Evolutionary conservation across 257 asterid species (phyloP).

Genomic region (Solanum ahanhuiri): DNA sequence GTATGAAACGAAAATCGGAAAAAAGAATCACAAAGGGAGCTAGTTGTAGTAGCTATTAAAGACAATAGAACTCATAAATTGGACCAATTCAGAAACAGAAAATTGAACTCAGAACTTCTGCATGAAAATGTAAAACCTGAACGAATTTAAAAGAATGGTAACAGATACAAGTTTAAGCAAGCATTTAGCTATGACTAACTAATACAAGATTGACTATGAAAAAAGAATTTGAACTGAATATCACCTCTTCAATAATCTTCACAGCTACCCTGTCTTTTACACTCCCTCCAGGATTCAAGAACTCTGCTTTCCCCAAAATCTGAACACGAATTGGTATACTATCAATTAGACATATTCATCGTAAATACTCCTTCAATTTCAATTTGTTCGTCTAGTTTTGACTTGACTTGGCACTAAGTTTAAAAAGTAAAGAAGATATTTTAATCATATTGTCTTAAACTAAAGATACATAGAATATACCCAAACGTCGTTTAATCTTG

Average conservation of each 20-base stretch:
- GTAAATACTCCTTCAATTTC: background rate
- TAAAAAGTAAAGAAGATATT: background rate
- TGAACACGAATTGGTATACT: conserved; percentile 9
- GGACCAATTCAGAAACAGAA: background rate
- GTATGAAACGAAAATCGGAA: background rate
- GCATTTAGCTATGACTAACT: background rate
- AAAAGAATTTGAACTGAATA: background rate
- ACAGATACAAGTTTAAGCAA: background rate
- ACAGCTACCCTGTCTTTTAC: conserved; percentile 94
- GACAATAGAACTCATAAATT: background rate
- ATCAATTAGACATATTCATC: background rate
- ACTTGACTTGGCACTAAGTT: background rate
- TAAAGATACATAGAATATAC: background rate
- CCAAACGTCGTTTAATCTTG: background rate
- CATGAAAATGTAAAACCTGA: background rate
- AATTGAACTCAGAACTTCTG: background rate
- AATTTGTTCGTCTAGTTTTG: background rate
- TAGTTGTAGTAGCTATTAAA: background rate
- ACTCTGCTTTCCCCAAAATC: conserved; percentile 96
- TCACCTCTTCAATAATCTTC: conserved; percentile 83
- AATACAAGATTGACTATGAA: background rate
- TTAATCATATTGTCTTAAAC: background rate
- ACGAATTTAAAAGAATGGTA: background rate
- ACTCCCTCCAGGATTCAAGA: conserved; percentile 95
- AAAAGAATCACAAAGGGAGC: background rate